Percentiles rank a stretch among this genome's conserved stretches.
Evolutionary conservation across 2,329 filamentous ascomycete species (phyloP).

Genomic region (Zelopaecilomyces penicillatus): DNA sequence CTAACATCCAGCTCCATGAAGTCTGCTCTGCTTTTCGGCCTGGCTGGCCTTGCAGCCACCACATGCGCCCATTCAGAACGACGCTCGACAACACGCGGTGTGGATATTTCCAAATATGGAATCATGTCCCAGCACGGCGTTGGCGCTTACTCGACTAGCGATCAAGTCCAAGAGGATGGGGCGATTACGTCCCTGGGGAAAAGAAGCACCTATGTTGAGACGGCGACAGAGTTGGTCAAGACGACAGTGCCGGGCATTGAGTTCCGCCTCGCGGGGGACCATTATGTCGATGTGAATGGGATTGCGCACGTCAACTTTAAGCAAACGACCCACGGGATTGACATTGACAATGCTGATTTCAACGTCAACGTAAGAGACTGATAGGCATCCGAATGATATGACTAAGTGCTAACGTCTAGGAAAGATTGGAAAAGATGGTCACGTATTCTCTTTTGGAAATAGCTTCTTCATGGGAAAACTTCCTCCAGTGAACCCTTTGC

Average conservation of each 20-base stretch:
- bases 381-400: background rate
- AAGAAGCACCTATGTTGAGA: slow-evolving; percentile 23
- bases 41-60: slow-evolving; percentile 23
- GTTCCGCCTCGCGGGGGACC: slow-evolving; percentile 39
- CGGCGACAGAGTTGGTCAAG: slow-evolving; percentile 19
- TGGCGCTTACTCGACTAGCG: slow-evolving; percentile 22
- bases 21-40: slow-evolving; percentile 24
- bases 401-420: slow-evolving; percentile 2
- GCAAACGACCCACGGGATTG: slow-evolving; percentile 43
- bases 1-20: slow-evolving; percentile 18
- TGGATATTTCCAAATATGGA: slow-evolving; percentile 13
- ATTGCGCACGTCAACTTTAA: slow-evolving; percentile 47
- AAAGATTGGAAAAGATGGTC: slow-evolving; percentile 39
- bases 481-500: background rate
- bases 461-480: background rate
- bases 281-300: slow-evolving; percentile 41
- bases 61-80: slow-evolving; percentile 23
- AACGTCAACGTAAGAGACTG: slow-evolving; percentile 40
- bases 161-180: slow-evolving; percentile 5
- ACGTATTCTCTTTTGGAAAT: slow-evolving; percentile 46
- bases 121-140: slow-evolving; percentile 21
- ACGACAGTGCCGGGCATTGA: slow-evolving; percentile 18
- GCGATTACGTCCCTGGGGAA: slow-evolving; percentile 1
- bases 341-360: slow-evolving; percentile 47
- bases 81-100: slow-evolving; percentile 2